Conservation (phyloP, 768 basidiomycete species). For the Panaeolus papilionaceus region DNA sequence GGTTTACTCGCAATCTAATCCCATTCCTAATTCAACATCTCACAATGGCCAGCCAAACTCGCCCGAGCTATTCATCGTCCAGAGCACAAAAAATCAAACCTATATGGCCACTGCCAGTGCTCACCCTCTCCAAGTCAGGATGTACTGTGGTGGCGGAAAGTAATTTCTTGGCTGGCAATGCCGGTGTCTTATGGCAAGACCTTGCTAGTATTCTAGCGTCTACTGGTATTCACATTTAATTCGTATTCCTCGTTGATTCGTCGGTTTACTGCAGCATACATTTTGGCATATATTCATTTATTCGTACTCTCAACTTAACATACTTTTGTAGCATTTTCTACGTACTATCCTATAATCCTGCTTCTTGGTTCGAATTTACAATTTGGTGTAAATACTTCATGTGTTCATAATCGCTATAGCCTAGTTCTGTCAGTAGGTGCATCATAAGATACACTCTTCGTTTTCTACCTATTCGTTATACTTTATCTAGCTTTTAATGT, state of each 20-base stretch:
- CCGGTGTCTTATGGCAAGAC: neutral
- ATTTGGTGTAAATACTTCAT: constrained; percentile 9
- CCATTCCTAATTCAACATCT: constrained; percentile 1
- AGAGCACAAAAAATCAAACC: constrained; percentile 9
- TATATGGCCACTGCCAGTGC: constrained; percentile 1
- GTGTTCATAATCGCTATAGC: neutral
- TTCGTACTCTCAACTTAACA: neutral
- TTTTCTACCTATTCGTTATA: neutral
- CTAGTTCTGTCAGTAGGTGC: neutral
- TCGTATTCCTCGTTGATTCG: constrained; percentile 13
- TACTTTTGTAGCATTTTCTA: constrained; percentile 1
- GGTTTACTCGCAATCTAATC: constrained; percentile 7
- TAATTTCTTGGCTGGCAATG: neutral
- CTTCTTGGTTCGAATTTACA: neutral
- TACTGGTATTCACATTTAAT: constrained; percentile 9
- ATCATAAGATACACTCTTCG: neutral
- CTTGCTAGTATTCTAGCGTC: neutral
- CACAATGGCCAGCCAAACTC: neutral
- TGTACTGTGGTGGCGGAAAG: constrained; percentile 6
- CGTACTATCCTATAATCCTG: neutral
- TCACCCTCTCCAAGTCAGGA: constrained; percentile 10
- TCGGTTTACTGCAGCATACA: constrained; percentile 11
- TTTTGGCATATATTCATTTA: neutral
- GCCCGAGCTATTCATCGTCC: constrained; percentile 9
- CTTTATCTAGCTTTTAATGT: neutral